phyloP scores from a whole-genome alignment of 2,329 filamentous ascomycete genomes.

The Fusarium austroafricanum region DNA sequence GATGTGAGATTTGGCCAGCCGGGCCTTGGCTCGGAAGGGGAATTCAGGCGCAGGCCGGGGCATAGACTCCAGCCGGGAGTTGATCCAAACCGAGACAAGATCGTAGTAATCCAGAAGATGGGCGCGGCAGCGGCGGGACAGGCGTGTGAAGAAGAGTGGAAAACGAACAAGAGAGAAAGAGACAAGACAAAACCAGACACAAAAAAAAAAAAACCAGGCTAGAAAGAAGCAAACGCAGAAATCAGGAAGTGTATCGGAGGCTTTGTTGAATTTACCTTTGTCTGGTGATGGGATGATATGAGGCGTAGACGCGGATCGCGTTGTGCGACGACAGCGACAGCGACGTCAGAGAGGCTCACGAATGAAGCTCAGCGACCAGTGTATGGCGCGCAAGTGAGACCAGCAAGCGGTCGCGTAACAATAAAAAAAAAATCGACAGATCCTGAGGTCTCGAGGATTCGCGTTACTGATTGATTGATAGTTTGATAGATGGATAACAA shows the following conservation, averaged over 20 bases:
- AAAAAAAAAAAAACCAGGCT: constrained; percentile 23
- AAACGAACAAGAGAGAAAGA: constrained; percentile 13
- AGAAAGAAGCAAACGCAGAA: neutral
- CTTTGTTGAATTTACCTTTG: constrained; percentile 41
- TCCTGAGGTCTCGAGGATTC: constrained; percentile 23
- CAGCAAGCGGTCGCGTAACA: constrained; percentile 40
- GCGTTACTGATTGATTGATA: constrained; percentile 2
- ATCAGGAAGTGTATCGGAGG: neutral
- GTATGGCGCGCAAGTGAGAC: constrained; percentile 24
- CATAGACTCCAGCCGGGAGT: constrained; percentile 31
- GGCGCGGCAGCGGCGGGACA: constrained; percentile 29
- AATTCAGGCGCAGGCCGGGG: constrained; percentile 32
- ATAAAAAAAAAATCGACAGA: constrained; percentile 5
- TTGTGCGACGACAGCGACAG: constrained; percentile 44
- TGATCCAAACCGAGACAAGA: constrained; percentile 36
- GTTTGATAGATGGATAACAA: constrained; percentile 14
- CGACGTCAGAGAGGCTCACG: constrained; percentile 35
- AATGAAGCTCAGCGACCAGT: constrained; percentile 6
- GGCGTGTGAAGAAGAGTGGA: constrained; percentile 22
- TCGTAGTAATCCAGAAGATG: constrained; percentile 17
- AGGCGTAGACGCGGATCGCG: constrained; percentile 43
- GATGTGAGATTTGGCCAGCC: constrained; percentile 39
- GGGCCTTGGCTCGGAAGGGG: constrained; percentile 34
- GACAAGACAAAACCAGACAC: constrained; percentile 16
- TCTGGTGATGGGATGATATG: constrained; percentile 42